Percentiles rank a stretch among this genome's conserved stretches.
These are phyloP conservation scores for Fusarium brachygibbosum DNA, from an alignment of 2,329 filamentous ascomycete genomes.

Conservation along the genomic window DNA sequence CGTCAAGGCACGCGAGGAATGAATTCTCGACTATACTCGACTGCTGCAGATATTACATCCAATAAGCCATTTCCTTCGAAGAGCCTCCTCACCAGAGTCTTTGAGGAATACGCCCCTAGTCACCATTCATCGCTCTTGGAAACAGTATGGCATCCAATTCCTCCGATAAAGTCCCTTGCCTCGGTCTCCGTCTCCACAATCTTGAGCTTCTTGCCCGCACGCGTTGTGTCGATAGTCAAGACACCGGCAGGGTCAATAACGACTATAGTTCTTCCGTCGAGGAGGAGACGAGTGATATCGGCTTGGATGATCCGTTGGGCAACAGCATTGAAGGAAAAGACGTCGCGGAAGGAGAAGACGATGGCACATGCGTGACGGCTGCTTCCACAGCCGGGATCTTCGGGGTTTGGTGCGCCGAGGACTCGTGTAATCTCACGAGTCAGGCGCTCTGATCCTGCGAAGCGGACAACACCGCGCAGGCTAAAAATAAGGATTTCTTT, in stretches of 20 bases:
- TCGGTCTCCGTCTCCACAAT: slow-evolving; percentile 48
- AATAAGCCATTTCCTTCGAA: slow-evolving; percentile 9
- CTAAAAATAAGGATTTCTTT: slow-evolving; percentile 52
- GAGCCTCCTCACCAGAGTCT: slow-evolving; percentile 11
- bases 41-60: slow-evolving; percentile 8
- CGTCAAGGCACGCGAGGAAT: not conserved
- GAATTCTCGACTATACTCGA: not conserved
- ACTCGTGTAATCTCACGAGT: slow-evolving; percentile 51
- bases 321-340: slow-evolving; percentile 51
- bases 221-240: slow-evolving; percentile 38
- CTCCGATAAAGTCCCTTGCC: slow-evolving; percentile 50
- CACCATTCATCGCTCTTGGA: slow-evolving; percentile 45
- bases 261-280: slow-evolving; percentile 48
- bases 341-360: slow-evolving; percentile 52
- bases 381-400: slow-evolving; percentile 48
- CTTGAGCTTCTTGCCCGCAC: slow-evolving; percentile 21
- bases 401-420: slow-evolving; percentile 38
- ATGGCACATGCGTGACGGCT: slow-evolving; percentile 49
- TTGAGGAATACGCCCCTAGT: slow-evolving; percentile 17
- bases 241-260: slow-evolving; percentile 50
- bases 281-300: slow-evolving; percentile 45
- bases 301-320: slow-evolving; percentile 51
- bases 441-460: slow-evolving; percentile 53
- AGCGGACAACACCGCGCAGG: slow-evolving; percentile 53
- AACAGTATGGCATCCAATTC: slow-evolving; percentile 49